Percentiles rank a stretch among this genome's conserved stretches.
These are phyloP conservation scores for Entelexis sorbosivorans DNA, from an alignment of 1,139 yeast genomes.

Conservation along the genomic window DNA sequence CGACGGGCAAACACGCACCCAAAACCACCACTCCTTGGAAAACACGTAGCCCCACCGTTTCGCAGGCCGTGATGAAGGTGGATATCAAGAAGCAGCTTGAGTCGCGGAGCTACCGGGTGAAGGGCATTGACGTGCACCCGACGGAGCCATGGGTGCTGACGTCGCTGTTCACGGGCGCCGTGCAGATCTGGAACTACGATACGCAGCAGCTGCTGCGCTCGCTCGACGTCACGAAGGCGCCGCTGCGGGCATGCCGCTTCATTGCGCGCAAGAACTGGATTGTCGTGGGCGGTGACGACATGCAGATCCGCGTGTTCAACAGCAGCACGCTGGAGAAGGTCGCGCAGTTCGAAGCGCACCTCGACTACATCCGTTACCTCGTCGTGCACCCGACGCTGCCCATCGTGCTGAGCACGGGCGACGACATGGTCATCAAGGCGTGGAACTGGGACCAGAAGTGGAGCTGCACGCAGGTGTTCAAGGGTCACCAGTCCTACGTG, in stretches of 20 bases:
- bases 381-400: constrained; percentile 94
- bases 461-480: constrained; percentile 81
- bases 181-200: constrained; percentile 90
- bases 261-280: constrained; percentile 97
- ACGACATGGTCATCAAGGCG: constrained; percentile 79
- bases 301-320: constrained; percentile 82
- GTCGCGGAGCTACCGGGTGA: constrained; percentile 88
- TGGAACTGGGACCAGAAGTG: constrained; percentile 98
- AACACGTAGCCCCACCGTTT: constrained; percentile 3
- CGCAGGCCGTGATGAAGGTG: constrained; percentile 21
- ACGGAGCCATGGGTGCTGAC: constrained; percentile 75
- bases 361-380: constrained; percentile 85
- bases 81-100: constrained; percentile 54
- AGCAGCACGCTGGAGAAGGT: constrained; percentile 92
- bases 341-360: constrained; percentile 93
- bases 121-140: constrained; percentile 96
- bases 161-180: constrained; percentile 34
- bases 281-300: constrained; percentile 92
- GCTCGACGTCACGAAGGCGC: constrained; percentile 83
- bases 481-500: constrained; percentile 92
- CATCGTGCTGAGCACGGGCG: constrained; percentile 77
- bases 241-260: constrained; percentile 90
- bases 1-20: constrained; percentile 5
- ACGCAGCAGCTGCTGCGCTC: constrained; percentile 56
- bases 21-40: not conserved